These are phyloP conservation scores for Populus hybrid DNA, from an alignment of 441 rosid species.

Conservation along the genomic window DNA sequence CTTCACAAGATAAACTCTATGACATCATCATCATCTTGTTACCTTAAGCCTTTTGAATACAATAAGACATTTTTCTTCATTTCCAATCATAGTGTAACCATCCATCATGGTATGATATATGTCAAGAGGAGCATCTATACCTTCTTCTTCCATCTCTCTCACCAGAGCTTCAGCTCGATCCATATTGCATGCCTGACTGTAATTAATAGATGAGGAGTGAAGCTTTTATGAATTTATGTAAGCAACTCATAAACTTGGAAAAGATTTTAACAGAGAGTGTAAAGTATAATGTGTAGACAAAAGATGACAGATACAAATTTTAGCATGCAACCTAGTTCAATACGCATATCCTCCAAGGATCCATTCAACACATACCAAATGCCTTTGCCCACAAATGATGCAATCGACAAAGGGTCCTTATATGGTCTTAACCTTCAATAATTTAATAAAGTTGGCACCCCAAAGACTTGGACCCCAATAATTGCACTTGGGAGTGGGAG, in stretches of 20 bases:
- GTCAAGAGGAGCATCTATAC: constrained; percentile 88
- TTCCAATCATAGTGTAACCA: constrained; percentile 76
- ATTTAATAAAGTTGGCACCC: background rate
- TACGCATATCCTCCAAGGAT: background rate
- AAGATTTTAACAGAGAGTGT: background rate
- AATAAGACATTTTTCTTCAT: constrained; percentile 78
- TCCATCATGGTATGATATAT: constrained; percentile 97
- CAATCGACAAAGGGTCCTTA: background rate
- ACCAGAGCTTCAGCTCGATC: constrained; percentile 81
- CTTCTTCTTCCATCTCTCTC: constrained; percentile 98
- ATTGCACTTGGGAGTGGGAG: background rate
- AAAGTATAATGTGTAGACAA: constrained; percentile 2
- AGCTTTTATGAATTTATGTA: background rate
- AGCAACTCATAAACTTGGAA: background rate
- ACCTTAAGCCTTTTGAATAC: constrained; percentile 94
- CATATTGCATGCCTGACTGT: constrained; percentile 80
- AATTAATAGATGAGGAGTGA: constrained; percentile 3
- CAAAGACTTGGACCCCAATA: background rate
- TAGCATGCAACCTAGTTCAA: background rate
- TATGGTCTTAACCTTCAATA: background rate
- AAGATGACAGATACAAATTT: background rate
- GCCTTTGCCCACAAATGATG: background rate
- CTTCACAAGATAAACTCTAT: background rate
- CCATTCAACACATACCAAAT: background rate
- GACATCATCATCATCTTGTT: constrained; percentile 17